Evolutionary conservation across 257 asterid genomes (phyloP).

Genomic region (Fraxinus cuspidata): DNA sequence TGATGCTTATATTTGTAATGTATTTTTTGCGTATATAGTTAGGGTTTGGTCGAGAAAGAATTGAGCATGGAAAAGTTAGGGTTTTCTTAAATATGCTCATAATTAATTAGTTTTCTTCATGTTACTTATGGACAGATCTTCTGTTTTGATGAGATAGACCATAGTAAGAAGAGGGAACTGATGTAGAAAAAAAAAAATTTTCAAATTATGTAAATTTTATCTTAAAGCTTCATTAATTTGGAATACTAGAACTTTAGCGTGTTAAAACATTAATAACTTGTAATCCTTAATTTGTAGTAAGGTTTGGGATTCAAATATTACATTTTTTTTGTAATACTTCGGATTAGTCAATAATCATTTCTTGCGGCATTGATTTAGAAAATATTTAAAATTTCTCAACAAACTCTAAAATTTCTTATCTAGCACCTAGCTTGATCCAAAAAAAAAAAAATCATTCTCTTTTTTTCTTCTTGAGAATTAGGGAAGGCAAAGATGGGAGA

Average conservation of each 20-base stretch:
- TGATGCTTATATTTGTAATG: not conserved
- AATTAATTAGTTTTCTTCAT: not conserved
- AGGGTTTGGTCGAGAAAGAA: slow-evolving; percentile 27
- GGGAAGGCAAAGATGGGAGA: slow-evolving; percentile 97
- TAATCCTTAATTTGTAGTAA: not conserved
- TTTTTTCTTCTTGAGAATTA: slow-evolving; percentile 4
- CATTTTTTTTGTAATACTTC: not conserved
- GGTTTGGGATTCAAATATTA: not conserved
- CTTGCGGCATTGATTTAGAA: not conserved
- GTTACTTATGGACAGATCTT: not conserved
- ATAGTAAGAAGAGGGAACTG: not conserved
- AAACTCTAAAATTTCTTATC: slow-evolving; percentile 5
- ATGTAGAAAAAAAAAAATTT: not conserved
- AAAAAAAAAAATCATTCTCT: not conserved
- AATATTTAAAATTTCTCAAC: not conserved
- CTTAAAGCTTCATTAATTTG: not conserved
- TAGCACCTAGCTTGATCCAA: not conserved
- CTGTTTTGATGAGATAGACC: not conserved
- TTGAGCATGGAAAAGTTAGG: slow-evolving; percentile 23
- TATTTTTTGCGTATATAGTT: not conserved
- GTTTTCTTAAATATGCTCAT: slow-evolving; percentile 1
- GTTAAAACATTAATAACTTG: not conserved
- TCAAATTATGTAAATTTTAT: not conserved
- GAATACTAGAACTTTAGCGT: not conserved
- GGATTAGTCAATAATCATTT: not conserved